Percentiles rank a stretch among this genome's conserved stretches.
Conservation (phyloP, 495 filamentous ascomycete genomes). For the Xylaria curta region DNA sequence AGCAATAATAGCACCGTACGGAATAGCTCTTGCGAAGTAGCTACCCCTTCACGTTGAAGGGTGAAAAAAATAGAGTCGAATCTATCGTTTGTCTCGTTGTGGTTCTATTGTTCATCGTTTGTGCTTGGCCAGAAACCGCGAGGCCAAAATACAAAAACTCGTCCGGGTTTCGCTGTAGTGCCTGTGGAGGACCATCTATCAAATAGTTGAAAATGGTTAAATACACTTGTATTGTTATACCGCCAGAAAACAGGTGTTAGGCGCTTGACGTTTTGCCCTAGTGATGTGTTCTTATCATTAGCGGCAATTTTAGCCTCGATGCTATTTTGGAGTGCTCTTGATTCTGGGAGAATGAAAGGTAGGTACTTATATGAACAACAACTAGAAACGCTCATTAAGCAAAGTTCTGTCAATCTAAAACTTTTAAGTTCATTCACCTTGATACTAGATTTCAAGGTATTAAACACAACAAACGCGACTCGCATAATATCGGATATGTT, state of each 20-base stretch:
- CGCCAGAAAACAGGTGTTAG: not conserved
- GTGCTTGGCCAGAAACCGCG: not conserved
- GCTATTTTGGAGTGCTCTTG: not conserved
- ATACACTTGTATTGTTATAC: not conserved
- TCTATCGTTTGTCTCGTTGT: not conserved
- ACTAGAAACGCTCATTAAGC: not conserved
- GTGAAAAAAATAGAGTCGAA: not conserved
- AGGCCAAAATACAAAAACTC: not conserved
- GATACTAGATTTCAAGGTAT: not conserved
- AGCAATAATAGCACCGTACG: not conserved
- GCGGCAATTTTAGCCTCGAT: constrained; percentile 1
- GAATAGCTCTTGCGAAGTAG: not conserved
- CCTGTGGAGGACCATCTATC: not conserved
- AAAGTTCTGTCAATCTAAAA: not conserved
- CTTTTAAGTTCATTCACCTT: not conserved
- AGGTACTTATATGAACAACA: not conserved
- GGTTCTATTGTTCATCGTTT: not conserved
- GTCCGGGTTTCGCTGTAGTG: not conserved
- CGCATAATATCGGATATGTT: not conserved
- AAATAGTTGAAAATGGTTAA: not conserved
- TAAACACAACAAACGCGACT: not conserved
- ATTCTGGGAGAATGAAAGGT: not conserved
- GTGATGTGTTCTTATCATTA: not conserved
- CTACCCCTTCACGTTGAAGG: no score
- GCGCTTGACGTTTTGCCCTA: not conserved